Conservation (phyloP, 2,329 filamentous ascomycete species). For the Hypoxylon rubiginosum region DNA sequence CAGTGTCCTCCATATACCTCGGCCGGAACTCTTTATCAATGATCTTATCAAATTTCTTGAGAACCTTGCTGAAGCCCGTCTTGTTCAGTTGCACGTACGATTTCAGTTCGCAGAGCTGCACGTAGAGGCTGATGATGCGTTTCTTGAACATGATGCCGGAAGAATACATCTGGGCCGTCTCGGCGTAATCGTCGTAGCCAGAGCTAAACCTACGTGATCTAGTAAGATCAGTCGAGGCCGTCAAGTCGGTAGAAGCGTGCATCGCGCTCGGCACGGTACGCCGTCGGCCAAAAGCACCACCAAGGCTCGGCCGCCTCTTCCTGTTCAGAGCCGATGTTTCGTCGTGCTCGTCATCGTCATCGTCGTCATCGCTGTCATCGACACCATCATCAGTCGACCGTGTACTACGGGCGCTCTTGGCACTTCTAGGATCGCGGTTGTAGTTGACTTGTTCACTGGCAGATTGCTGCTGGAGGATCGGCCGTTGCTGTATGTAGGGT, state of each 20-base stretch:
- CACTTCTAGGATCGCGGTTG: slow-evolving; percentile 48
- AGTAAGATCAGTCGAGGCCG: slow-evolving; percentile 71
- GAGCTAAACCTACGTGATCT: slow-evolving; percentile 74
- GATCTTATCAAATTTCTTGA: slow-evolving; percentile 99
- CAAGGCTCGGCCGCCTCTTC: slow-evolving; percentile 58
- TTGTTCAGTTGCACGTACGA: slow-evolving; percentile 96
- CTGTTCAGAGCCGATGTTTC: slow-evolving; percentile 68
- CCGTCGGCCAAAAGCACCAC: slow-evolving; percentile 53
- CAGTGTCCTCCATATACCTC: slow-evolving; percentile 79
- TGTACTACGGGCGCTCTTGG: slow-evolving; percentile 59
- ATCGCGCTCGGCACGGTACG: slow-evolving; percentile 56
- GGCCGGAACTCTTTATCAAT: slow-evolving; percentile 84
- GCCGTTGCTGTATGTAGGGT: slow-evolving; percentile 51
- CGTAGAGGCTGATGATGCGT: slow-evolving; percentile 86
- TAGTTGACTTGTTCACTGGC: slow-evolving; percentile 57
- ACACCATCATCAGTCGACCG: slow-evolving; percentile 68
- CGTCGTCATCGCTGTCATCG: slow-evolving; percentile 71
- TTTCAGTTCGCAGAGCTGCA: slow-evolving; percentile 93
- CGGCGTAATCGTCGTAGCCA: slow-evolving; percentile 82
- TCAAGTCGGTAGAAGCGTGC: slow-evolving; percentile 66
- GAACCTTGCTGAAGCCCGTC: slow-evolving; percentile 94
- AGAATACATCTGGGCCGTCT: slow-evolving; percentile 76
- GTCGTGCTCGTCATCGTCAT: slow-evolving; percentile 53
- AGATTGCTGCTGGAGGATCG: slow-evolving; percentile 36
- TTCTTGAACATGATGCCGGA: slow-evolving; percentile 92